Conservation (phyloP, 805 yeast genomes). For the Candida sithepensis region DNA sequence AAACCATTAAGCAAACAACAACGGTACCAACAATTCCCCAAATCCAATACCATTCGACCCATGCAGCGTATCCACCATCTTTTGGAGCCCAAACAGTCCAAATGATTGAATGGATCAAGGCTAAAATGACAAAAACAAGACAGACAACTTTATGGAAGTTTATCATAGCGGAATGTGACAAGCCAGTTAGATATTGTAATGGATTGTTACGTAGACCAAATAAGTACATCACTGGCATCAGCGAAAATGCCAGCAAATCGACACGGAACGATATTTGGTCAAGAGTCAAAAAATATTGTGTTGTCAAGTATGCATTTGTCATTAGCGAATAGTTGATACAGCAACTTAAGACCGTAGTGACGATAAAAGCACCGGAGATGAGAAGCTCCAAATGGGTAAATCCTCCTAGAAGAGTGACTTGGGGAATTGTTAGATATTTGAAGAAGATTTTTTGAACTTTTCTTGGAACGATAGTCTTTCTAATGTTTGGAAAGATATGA, state of each 20-base stretch:
- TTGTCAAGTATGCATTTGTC: constrained; percentile 36
- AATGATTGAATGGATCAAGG: constrained; percentile 53
- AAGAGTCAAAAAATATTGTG: constrained; percentile 26
- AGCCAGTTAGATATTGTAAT: constrained; percentile 56
- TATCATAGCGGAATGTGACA: constrained; percentile 58
- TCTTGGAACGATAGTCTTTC: constrained; percentile 2
- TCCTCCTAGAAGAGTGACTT: constrained; percentile 11
- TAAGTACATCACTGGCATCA: constrained; percentile 55
- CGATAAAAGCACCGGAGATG: constrained; percentile 30
- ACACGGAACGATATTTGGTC: constrained; percentile 51
- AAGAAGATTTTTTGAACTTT: neutral
- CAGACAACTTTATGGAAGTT: constrained; percentile 67
- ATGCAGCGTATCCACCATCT: constrained; percentile 36
- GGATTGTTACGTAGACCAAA: constrained; percentile 77
- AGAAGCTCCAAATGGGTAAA: constrained; percentile 21
- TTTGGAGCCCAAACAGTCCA: constrained; percentile 46
- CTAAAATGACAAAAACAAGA: constrained; percentile 44
- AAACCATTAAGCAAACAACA: constrained; percentile 12
- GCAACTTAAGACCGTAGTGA: constrained; percentile 30
- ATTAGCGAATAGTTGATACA: constrained; percentile 34
- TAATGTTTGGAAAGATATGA: constrained; percentile 3
- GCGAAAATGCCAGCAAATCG: constrained; percentile 45
- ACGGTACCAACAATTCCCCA: constrained; percentile 31
- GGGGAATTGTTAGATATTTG: constrained; percentile 5
- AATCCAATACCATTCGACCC: constrained; percentile 46